These are phyloP conservation scores for Chloris gayana DNA, from an alignment of 176 grass and related monocot genomes.

Conservation along the genomic window DNA sequence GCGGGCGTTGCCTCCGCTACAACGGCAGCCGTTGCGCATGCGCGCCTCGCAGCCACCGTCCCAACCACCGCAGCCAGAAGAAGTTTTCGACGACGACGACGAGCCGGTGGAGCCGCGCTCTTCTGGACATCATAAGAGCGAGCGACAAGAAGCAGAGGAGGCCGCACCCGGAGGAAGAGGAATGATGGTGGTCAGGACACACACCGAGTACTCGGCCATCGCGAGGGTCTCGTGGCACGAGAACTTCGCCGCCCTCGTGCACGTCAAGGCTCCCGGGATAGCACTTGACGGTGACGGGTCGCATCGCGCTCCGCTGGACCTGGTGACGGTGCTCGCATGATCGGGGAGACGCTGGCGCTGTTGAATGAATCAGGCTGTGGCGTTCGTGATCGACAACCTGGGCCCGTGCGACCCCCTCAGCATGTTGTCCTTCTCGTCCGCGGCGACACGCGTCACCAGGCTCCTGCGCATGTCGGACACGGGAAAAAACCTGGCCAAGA, in stretches of 20 bases:
- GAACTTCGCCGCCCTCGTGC: too few relatives aligned
- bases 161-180: neutral
- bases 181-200: constrained; percentile 39
- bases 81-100: constrained; percentile 50
- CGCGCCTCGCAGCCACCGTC: neutral
- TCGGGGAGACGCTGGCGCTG: constrained; percentile 42
- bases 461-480: constrained; percentile 51
- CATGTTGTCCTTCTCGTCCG: constrained; percentile 59
- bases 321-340: constrained; percentile 75
- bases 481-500: constrained; percentile 22
- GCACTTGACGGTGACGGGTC: neutral
- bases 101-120: neutral
- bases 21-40: neutral
- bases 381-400: constrained; percentile 72
- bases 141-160: neutral
- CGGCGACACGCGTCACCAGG: constrained; percentile 44
- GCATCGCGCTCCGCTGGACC: constrained; percentile 53
- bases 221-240: constrained; percentile 33
- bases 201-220: constrained; percentile 52
- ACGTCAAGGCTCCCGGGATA: constrained; percentile 49
- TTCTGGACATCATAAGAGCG: neutral
- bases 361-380: constrained; percentile 70
- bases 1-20: neutral
- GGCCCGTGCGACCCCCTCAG: constrained; percentile 63
- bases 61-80: neutral